Conservation (phyloP, 2,329 filamentous ascomycete genomes). For the Tolypocladium nubicola region DNA sequence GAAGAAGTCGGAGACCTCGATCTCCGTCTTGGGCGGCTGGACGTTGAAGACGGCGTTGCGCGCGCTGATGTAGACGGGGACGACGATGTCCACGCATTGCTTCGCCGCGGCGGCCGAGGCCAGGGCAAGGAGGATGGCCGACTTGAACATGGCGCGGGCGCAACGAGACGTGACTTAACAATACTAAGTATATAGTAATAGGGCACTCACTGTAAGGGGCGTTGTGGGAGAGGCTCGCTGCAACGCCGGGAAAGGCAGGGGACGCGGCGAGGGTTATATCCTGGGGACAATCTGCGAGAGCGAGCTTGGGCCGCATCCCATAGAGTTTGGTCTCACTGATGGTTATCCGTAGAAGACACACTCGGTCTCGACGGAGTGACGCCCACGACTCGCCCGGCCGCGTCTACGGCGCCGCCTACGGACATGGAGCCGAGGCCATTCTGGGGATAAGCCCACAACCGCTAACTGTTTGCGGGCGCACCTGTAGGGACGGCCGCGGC, state of each 20-base stretch:
- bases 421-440: background rate
- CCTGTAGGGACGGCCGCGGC: background rate
- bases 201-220: background rate
- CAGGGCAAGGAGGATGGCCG: constrained; percentile 12
- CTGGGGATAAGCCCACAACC: background rate
- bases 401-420: background rate
- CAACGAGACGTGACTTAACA: no score
- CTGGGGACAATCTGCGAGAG: background rate
- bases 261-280: background rate
- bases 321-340: background rate
- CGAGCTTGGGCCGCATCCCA: background rate
- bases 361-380: background rate
- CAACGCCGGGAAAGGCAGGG: background rate
- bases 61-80: constrained; percentile 44
- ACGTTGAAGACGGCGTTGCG: constrained; percentile 43
- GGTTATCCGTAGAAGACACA: background rate
- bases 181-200: no score
- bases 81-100: constrained; percentile 36
- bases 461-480: background rate
- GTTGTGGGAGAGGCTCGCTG: background rate
- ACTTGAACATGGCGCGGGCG: constrained; percentile 8
- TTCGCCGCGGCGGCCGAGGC: constrained; percentile 19
- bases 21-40: constrained; percentile 34
- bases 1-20: constrained; percentile 47
- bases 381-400: background rate